Conservation (phyloP, 208 protist genomes). For the Herpetomonas samuelpessoai region DNA sequence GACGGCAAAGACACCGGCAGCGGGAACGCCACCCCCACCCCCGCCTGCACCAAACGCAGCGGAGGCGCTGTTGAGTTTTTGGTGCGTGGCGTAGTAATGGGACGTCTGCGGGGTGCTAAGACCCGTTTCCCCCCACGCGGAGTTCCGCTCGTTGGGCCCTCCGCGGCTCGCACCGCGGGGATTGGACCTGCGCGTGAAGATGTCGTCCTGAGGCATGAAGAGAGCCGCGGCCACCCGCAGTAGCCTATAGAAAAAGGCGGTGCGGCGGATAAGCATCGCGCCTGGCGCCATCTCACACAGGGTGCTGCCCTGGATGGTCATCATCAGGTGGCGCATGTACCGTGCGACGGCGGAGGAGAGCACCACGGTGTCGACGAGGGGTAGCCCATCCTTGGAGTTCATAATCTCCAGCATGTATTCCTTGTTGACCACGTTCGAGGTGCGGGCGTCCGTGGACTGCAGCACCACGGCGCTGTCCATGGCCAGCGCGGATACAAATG, state of each 20-base stretch:
- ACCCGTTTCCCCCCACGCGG: neutral
- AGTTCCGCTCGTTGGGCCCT: neutral
- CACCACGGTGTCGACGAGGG: conserved; percentile 63
- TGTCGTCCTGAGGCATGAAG: conserved; percentile 53
- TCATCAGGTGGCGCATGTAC: conserved; percentile 77
- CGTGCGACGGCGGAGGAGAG: conserved; percentile 48
- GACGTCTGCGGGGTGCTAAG: neutral
- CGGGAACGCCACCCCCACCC: neutral
- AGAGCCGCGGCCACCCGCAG: conserved; percentile 61
- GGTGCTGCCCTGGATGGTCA: conserved; percentile 66
- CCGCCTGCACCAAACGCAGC: conserved; percentile 5
- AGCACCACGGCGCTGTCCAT: conserved; percentile 82
- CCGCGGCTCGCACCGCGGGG: too few species aligned
- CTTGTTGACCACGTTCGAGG: conserved; percentile 79
- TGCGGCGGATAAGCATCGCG: conserved; percentile 32
- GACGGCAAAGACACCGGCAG: neutral
- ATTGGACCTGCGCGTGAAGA: conserved; percentile 7
- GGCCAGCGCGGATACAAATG: conserved; percentile 69
- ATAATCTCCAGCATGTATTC: conserved; percentile 73
- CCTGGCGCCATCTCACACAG: conserved; percentile 18
- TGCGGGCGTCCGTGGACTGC: conserved; percentile 43
- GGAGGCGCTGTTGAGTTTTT: neutral
- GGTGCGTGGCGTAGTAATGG: neutral
- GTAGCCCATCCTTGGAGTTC: conserved; percentile 33
- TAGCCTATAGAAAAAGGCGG: conserved; percentile 31